Conservation (phyloP, 805 yeast genomes). For the Suhomyces tanzawaensis region DNA sequence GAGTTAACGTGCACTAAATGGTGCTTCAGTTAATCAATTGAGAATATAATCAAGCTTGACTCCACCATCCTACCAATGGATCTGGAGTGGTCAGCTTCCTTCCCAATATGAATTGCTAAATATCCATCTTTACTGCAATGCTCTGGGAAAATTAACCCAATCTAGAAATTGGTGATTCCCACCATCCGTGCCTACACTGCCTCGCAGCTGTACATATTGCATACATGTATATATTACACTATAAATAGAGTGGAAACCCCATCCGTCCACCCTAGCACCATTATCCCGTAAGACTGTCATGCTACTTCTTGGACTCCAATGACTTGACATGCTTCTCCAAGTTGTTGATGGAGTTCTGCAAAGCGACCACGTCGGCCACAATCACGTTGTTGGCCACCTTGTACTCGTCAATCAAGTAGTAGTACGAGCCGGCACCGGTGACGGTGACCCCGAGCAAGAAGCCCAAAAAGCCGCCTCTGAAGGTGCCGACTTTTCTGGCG, state of each 20-base stretch:
- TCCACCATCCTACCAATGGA: no score
- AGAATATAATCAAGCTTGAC: no score
- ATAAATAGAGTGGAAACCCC: no score
- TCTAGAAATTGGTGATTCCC: no score
- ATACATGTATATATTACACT: slow-evolving; percentile 1
- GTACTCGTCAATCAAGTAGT: slow-evolving; percentile 75
- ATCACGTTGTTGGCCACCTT: slow-evolving; percentile 69
- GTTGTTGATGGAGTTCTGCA: slow-evolving; percentile 64
- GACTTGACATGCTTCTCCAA: slow-evolving; percentile 68
- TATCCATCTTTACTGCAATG: no score
- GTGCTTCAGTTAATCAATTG: no score
- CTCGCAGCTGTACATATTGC: neutral
- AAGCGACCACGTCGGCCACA: slow-evolving; percentile 68
- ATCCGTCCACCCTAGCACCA: slow-evolving; percentile 2
- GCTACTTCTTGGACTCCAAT: slow-evolving; percentile 45
- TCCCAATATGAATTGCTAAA: no score
- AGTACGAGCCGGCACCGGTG: slow-evolving; percentile 76
- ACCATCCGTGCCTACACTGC: no score
- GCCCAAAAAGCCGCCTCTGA: slow-evolving; percentile 61
- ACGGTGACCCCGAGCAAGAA: slow-evolving; percentile 72
- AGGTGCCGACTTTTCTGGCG: slow-evolving; percentile 35
- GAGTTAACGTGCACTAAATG: no score
- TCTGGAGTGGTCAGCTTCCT: no score
- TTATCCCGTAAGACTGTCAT: no score
- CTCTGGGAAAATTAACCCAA: no score